These are phyloP conservation scores for Epichloe aotearoae DNA, from an alignment of 2,329 filamentous ascomycete genomes.

Conservation along the genomic window DNA sequence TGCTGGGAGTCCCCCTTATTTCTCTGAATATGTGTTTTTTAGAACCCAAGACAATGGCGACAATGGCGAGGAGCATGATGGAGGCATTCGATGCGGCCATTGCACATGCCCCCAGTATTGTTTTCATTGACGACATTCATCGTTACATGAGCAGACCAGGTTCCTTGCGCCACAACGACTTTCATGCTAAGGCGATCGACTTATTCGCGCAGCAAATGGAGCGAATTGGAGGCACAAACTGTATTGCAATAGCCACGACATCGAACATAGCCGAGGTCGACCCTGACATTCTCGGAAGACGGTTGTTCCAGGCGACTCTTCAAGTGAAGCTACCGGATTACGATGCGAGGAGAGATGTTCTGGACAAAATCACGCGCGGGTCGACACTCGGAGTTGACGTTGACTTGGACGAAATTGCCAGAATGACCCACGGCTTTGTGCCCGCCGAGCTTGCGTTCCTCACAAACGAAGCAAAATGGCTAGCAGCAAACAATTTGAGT, in stretches of 20 bases:
- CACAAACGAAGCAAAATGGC: slow-evolving; percentile 31
- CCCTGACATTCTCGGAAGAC: slow-evolving; percentile 58
- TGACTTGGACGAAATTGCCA: slow-evolving; percentile 61
- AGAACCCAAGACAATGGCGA: slow-evolving; percentile 26
- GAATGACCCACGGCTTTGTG: slow-evolving; percentile 82
- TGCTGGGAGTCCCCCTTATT: slow-evolving; percentile 60
- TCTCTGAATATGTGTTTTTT: slow-evolving; percentile 28
- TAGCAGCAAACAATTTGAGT: slow-evolving; percentile 19
- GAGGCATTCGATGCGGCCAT: slow-evolving; percentile 61
- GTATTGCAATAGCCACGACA: slow-evolving; percentile 84
- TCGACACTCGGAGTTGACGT: slow-evolving; percentile 54
- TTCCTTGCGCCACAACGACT: slow-evolving; percentile 71
- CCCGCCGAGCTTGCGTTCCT: slow-evolving; percentile 71
- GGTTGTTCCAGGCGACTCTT: slow-evolving; percentile 70
- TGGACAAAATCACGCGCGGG: slow-evolving; percentile 57
- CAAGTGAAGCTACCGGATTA: slow-evolving; percentile 82
- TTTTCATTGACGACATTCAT: slow-evolving; percentile 90
- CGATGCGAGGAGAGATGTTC: slow-evolving; percentile 60
- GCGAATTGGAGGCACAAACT: slow-evolving; percentile 63
- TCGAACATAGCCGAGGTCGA: slow-evolving; percentile 81
- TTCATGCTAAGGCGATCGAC: slow-evolving; percentile 76
- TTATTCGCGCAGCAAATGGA: slow-evolving; percentile 83
- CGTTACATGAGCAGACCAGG: slow-evolving; percentile 62
- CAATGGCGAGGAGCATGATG: slow-evolving; percentile 24
- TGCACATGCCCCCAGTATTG: slow-evolving; percentile 64